These are phyloP conservation scores for Fusarium fujikuroi DNA, from an alignment of 2,329 filamentous ascomycete species.

Conservation along the genomic window DNA sequence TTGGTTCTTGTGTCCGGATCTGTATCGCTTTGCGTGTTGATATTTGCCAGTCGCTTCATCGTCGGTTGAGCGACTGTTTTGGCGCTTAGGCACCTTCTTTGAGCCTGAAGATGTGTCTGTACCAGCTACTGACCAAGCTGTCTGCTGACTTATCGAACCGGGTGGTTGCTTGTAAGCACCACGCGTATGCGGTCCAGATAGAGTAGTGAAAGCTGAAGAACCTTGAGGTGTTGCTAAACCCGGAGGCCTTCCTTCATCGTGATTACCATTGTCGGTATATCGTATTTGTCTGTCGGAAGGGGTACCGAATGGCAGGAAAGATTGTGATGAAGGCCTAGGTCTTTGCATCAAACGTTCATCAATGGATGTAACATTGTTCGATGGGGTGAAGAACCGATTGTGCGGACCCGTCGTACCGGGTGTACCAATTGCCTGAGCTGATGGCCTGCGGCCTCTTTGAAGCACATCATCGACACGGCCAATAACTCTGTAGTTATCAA, in stretches of 20 bases:
- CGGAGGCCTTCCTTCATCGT: constrained; percentile 24
- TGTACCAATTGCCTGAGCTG: constrained; percentile 2
- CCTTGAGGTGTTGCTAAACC: not conserved
- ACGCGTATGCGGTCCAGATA: constrained; percentile 1
- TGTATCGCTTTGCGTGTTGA: constrained; percentile 8
- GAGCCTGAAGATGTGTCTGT: constrained; percentile 7
- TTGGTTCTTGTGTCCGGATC: not conserved
- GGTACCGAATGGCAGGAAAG: not conserved
- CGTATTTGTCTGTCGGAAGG: constrained; percentile 7
- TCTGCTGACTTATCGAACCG: not conserved
- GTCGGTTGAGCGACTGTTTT: constrained; percentile 29
- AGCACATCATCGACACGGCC: constrained; percentile 24
- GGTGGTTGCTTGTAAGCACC: not conserved
- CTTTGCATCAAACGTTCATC: not conserved
- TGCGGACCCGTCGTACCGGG: not conserved
- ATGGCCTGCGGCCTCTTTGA: constrained; percentile 1
- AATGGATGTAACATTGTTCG: constrained; percentile 2
- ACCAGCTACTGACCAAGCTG: constrained; percentile 2
- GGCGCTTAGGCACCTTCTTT: constrained; percentile 28
- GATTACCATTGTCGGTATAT: constrained; percentile 6
- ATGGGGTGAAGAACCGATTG: not conserved
- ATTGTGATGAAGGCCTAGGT: not conserved
- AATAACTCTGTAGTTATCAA: constrained; percentile 10
- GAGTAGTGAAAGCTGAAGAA: not conserved
- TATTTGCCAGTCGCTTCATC: constrained; percentile 17